Base-by-base conservation (phyloP, 2,329 filamentous ascomycete species). In the Chrysosporium queenslandicum region DNA sequence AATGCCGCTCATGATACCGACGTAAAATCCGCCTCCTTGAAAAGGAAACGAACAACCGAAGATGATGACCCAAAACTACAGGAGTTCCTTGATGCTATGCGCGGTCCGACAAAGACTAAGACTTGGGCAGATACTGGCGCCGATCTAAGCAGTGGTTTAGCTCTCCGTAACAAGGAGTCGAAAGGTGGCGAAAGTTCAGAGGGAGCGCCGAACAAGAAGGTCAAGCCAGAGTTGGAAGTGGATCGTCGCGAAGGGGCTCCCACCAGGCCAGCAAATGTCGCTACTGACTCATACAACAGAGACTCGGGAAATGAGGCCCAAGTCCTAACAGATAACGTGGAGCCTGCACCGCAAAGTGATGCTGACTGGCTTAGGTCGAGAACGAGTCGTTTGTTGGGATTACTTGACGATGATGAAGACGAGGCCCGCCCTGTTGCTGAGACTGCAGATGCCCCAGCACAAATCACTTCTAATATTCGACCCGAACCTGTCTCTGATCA, bases 281-380 rank as follows among this genome's bases (percentile, higher is more conserved):
- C 20, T 25, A 12, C 30, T n/a, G 29, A 32, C 37, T 7, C 29
- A n/a, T 6, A 47, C 25, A 40, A 4, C 12, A 40, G 9, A 47
- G 23, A 14, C 5, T 3, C 21, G n/a, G 18, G 14, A 39, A 48
- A 21, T 30, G 37, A 45, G 16, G 20, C 29, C 29, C 46, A 53
- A 36, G n/a, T 27, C 47, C 34, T 45, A 14, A 55, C 60, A 59
- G 60, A 46, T 9, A 55, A 55, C 27, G 46, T 55, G 5, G 60
- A 61, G 14, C 53, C 49, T 47, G 64, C 64, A 30, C 66, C 67
- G 29, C 65, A 71, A 42, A 83, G 85, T 20, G 89, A 96, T 69
- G 82, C 84, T 55, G 90, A 97, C 68, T 98, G 92, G 92, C 75
- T 96, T 60, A 82, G 91, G 53, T 91, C 86, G 57, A 82, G 86